Conservation (phyloP, 2,329 filamentous ascomycete genomes). For the Fusarium sp. region DNA sequence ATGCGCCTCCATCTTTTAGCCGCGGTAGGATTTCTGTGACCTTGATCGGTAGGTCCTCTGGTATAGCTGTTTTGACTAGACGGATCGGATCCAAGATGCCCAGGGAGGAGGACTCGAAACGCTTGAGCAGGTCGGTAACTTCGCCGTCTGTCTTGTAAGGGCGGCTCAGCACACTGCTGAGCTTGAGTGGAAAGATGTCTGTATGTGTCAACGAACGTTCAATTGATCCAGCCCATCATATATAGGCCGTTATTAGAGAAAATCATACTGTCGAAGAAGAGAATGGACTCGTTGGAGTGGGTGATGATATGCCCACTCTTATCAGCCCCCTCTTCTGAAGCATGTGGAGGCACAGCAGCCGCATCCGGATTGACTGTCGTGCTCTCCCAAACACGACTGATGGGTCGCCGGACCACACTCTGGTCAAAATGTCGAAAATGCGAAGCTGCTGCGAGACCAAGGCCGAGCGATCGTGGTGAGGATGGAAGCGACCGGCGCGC, state of each 20-base stretch:
- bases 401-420: slow-evolving; percentile 5
- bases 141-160: slow-evolving; percentile 62
- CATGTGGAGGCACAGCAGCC: slow-evolving; percentile 13
- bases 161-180: slow-evolving; percentile 61
- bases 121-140: slow-evolving; percentile 60
- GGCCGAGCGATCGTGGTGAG: slow-evolving; percentile 14
- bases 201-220: slow-evolving; percentile 1
- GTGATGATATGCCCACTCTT: slow-evolving; percentile 86
- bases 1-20: slow-evolving; percentile 91
- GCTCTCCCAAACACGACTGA: slow-evolving; percentile 40
- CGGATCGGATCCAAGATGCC: slow-evolving; percentile 63
- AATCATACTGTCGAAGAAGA: slow-evolving; percentile 87
- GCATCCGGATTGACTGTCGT: slow-evolving; percentile 33
- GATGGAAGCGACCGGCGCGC: slow-evolving; percentile 33
- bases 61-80: slow-evolving; percentile 71
- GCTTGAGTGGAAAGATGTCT: slow-evolving; percentile 87
- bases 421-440: slow-evolving; percentile 17
- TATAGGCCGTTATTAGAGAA: neutral
- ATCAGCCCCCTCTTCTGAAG: slow-evolving; percentile 60
- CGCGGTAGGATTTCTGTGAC: slow-evolving; percentile 86
- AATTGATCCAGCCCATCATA: neutral
- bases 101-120: slow-evolving; percentile 62
- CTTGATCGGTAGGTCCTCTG: slow-evolving; percentile 69
- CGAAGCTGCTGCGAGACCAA: slow-evolving; percentile 19
- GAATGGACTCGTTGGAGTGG: slow-evolving; percentile 78